Evolutionary conservation across 2,329 filamentous ascomycete species (phyloP), one percentile per base, ranked within the genome.

Genomic region (Alternaria alternata): DNA sequence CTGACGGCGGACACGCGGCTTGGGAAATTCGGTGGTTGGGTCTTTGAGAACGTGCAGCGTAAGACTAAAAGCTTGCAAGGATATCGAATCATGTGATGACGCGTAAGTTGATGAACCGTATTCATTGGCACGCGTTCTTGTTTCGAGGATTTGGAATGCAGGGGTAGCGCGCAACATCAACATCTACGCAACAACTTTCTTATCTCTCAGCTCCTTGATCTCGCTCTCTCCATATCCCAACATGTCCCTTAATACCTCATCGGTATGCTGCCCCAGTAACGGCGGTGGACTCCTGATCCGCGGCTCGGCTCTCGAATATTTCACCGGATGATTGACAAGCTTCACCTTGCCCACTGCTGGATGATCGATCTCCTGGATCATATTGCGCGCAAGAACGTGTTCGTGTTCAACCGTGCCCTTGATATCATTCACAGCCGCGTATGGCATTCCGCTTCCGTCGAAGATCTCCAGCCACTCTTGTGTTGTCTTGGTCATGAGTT

Each of bases 371-470:
- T 96, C 90, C 9, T 91, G 87, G 3, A 98, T 91, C 95, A 99
- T 98, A 61, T 89, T 87, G 55, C 95, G 86, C 16, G 93, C 93
- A 54, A 82, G 80, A 3, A 88, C 87, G 79, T 99, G 95, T 63
- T 89, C 86, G 75, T 97, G 93, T 65, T 91, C 89, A 51, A 99
- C 81, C 0, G 94, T 92, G 18, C 85, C 87, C 77, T 95, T 91
- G 14, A 98, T 89, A 74, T 98, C 94, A 74, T 98, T 98, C 63
- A 98, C 90, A 1, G 94, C 92, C 0, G 94, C 91, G 72, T 95
- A 98, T 0, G 94, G 95, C 89, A 98, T 89, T 2, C 95, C 94
- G 57, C 87, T 91, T n/a, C 92, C 93, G 70, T 97, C 92, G 54
- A 97, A 91, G 0, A 94, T 82, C 1, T 89, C 86, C 4, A 98